Percentiles rank a stretch among this genome's conserved stretches.
Evolutionary conservation across 768 basidiomycete genomes (phyloP).

Genomic region (Mycena pura): DNA sequence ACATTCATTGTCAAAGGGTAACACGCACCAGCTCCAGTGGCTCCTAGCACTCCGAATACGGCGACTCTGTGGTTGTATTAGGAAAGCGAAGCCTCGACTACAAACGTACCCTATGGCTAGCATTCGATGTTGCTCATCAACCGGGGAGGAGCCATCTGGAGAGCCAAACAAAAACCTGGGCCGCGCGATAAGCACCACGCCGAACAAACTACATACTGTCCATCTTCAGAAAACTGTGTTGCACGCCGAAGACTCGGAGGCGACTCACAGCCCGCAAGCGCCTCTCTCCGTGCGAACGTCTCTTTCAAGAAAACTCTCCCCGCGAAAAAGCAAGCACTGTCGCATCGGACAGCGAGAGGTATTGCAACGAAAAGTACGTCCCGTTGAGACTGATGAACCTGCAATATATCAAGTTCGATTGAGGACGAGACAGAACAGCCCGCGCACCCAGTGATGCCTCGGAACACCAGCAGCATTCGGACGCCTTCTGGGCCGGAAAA

Average conservation of each 20-base stretch:
- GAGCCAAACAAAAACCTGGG: slow-evolving; percentile 76
- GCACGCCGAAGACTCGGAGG: neutral
- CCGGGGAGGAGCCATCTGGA: slow-evolving; percentile 30
- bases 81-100: neutral
- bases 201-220: slow-evolving; percentile 70
- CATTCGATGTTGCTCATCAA: slow-evolving; percentile 52
- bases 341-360: slow-evolving; percentile 80
- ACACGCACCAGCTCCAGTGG: slow-evolving; percentile 72
- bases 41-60: slow-evolving; percentile 68
- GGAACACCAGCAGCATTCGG: slow-evolving; percentile 47
- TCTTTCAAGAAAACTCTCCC: slow-evolving; percentile 72
- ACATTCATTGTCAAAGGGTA: neutral
- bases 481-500: slow-evolving; percentile 63
- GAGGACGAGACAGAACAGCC: neutral
- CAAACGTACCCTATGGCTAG: slow-evolving; percentile 61
- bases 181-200: slow-evolving; percentile 83
- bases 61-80: slow-evolving; percentile 52
- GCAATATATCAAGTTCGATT: slow-evolving; percentile 9
- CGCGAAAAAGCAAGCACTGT: slow-evolving; percentile 77
- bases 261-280: slow-evolving; percentile 56
- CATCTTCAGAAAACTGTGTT: too few species aligned
- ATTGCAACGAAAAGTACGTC: slow-evolving; percentile 74
- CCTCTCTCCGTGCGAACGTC: slow-evolving; percentile 58
- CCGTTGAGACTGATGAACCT: slow-evolving; percentile 79
- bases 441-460: slow-evolving; percentile 60